Evolutionary conservation across 805 yeast genomes (phyloP).

Genomic region (Ogataea degrootiae): DNA sequence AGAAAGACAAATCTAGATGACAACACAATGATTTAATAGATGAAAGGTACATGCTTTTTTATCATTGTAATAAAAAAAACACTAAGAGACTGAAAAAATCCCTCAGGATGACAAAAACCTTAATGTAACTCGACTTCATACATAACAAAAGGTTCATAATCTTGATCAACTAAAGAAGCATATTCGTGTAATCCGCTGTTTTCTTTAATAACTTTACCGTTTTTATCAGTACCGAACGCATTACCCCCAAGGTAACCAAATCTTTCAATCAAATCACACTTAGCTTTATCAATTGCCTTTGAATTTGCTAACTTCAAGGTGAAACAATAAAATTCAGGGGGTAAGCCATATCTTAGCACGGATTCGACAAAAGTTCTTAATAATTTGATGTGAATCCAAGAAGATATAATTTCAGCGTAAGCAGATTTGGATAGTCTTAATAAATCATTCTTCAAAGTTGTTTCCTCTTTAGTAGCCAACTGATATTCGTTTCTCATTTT

Average conservation of each 20-base stretch:
- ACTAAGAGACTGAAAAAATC: too few species aligned
- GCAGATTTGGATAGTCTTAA: constrained; percentile 83
- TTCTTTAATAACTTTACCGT: constrained; percentile 63
- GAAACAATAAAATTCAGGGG: constrained; percentile 74
- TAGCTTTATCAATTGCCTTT: constrained; percentile 49
- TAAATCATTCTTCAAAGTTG: constrained; percentile 67
- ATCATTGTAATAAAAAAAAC: too few species aligned
- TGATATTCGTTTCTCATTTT: constrained; percentile 75
- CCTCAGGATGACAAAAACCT: not conserved
- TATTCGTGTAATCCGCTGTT: constrained; percentile 60
- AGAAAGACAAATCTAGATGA: too few species aligned
- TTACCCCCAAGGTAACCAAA: constrained; percentile 91
- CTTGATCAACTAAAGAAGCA: constrained; percentile 88
- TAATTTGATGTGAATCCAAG: constrained; percentile 88
- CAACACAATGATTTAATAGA: too few species aligned
- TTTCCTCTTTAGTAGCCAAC: constrained; percentile 69
- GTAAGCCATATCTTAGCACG: constrained; percentile 93
- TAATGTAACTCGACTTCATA: constrained; percentile 49
- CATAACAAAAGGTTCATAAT: constrained; percentile 93
- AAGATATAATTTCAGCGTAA: constrained; percentile 76
- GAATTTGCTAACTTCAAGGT: constrained; percentile 36
- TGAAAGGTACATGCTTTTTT: too few species aligned
- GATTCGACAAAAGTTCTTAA: constrained; percentile 87
- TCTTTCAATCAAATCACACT: constrained; percentile 62
- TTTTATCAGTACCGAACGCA: constrained; percentile 67